These are phyloP conservation scores for Phytophthora ramorum DNA, from an alignment of 352 stramenopile species.

Conservation along the genomic window DNA sequence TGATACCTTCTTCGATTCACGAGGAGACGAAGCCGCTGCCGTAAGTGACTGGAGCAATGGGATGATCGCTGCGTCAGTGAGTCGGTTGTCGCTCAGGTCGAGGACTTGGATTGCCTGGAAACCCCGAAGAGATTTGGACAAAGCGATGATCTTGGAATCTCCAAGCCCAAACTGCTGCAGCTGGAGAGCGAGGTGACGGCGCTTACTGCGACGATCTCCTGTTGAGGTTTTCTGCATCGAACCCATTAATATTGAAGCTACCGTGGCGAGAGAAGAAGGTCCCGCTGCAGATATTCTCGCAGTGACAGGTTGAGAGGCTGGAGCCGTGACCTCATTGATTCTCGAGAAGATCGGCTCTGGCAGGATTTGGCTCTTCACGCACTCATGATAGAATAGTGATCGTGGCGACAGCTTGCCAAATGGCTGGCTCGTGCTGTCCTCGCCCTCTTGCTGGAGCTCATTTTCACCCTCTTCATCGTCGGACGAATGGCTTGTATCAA, in stretches of 20 bases:
- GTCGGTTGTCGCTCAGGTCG: constrained; percentile 71
- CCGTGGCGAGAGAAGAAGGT: constrained; percentile 39
- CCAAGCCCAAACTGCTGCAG: constrained; percentile 80
- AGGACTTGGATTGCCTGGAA: constrained; percentile 72
- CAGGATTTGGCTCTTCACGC: constrained; percentile 59
- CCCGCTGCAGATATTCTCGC: constrained; percentile 1
- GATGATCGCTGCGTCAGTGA: constrained; percentile 72
- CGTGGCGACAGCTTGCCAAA: constrained; percentile 60
- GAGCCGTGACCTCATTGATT: constrained; percentile 51
- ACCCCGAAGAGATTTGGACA: constrained; percentile 59
- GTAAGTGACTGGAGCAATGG: constrained; percentile 61
- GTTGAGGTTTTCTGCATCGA: constrained; percentile 32
- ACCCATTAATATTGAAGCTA: constrained; percentile 52
- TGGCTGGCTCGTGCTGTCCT: constrained; percentile 24
- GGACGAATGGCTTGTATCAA: background rate
- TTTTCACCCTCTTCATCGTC: background rate
- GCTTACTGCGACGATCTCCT: constrained; percentile 43
- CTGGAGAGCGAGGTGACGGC: constrained; percentile 56
- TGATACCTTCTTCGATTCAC: background rate
- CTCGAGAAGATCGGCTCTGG: constrained; percentile 77
- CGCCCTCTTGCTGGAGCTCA: constrained; percentile 13
- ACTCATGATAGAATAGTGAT: constrained; percentile 76
- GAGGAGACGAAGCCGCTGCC: constrained; percentile 3
- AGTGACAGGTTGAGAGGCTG: constrained; percentile 19
- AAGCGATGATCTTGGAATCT: constrained; percentile 60